These are phyloP conservation scores for Nakaseomyces uthaithaninus DNA, from an alignment of 1,139 yeast genomes.

Conservation along the genomic window DNA sequence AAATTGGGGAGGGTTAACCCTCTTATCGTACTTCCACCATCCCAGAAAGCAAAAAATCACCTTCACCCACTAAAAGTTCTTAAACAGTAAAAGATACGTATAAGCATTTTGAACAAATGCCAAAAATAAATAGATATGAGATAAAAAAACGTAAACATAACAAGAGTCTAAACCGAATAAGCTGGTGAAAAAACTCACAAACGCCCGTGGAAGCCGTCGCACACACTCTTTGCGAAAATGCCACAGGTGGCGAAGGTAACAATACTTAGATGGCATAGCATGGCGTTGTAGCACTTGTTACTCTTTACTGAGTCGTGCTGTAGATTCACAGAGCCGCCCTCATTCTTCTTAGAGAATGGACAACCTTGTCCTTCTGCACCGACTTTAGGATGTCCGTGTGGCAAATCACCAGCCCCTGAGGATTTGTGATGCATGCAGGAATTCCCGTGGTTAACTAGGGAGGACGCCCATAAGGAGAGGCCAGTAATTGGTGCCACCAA, in stretches of 20 bases:
- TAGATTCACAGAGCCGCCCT: neutral
- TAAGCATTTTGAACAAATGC: too few relatives aligned
- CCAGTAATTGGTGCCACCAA: slow-evolving; percentile 27
- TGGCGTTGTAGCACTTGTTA: slow-evolving; percentile 13
- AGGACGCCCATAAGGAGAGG: slow-evolving; percentile 11
- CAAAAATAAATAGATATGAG: too few relatives aligned
- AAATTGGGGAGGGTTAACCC: too few relatives aligned
- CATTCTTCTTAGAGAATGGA: slow-evolving; percentile 10
- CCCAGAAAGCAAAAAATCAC: too few relatives aligned
- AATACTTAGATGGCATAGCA: slow-evolving; percentile 13
- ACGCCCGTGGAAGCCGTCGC: slow-evolving; percentile 22
- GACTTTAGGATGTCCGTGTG: slow-evolving; percentile 7
- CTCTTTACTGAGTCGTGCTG: slow-evolving; percentile 10
- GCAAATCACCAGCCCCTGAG: neutral
- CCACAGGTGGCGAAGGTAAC: slow-evolving; percentile 15
- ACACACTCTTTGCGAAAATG: slow-evolving; percentile 19
- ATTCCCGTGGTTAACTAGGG: neutral
- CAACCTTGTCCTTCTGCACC: slow-evolving; percentile 8
- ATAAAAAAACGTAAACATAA: too few relatives aligned
- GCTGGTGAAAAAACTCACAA: too few relatives aligned
- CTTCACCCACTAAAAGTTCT: too few relatives aligned
- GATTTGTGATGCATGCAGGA: neutral
- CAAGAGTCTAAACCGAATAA: too few relatives aligned
- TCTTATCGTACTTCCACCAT: too few relatives aligned
- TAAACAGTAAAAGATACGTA: too few relatives aligned